phyloP scores from a whole-genome alignment of 108 stramenopile genomes.

The Nannochloropsis gaditana region DNA sequence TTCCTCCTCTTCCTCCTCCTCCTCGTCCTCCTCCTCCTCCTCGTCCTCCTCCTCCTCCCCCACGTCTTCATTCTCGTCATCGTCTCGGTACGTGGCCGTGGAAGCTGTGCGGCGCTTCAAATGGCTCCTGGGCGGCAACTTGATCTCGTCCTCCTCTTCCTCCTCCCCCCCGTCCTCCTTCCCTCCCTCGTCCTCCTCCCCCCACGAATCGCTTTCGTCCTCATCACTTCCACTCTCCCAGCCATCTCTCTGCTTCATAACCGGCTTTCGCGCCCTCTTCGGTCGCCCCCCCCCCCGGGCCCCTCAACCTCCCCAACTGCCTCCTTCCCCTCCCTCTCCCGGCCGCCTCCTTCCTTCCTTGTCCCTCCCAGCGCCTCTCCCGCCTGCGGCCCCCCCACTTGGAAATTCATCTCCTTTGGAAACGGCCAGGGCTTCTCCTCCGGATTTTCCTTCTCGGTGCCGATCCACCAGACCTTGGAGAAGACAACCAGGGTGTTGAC shows the following conservation, averaged over 20 bases:
- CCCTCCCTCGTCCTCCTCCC: background rate
- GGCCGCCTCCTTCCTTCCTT: background rate
- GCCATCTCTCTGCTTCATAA: background rate
- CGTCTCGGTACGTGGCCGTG: background rate
- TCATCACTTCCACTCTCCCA: background rate
- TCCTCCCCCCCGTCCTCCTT: background rate
- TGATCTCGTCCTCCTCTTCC: background rate
- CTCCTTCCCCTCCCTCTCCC: background rate
- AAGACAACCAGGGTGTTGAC: background rate
- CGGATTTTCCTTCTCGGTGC: background rate
- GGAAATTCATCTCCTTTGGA: background rate
- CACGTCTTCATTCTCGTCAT: background rate
- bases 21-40: constrained; percentile 15
- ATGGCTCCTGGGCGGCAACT: background rate
- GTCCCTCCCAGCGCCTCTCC: background rate
- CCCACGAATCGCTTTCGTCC: background rate
- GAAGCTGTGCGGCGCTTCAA: background rate
- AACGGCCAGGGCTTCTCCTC: constrained; percentile 3
- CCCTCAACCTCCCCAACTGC: background rate
- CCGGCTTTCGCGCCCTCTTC: background rate
- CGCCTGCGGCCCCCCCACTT: background rate
- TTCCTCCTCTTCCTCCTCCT: constrained; percentile 15
- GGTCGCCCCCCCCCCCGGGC: background rate
- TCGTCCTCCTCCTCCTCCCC: constrained; percentile 4
- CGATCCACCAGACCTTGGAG: background rate